Percentiles rank a stretch among this genome's conserved stretches.
phyloP scores from a whole-genome alignment of 768 basidiomycete genomes.

The Tricholomella constricta region DNA sequence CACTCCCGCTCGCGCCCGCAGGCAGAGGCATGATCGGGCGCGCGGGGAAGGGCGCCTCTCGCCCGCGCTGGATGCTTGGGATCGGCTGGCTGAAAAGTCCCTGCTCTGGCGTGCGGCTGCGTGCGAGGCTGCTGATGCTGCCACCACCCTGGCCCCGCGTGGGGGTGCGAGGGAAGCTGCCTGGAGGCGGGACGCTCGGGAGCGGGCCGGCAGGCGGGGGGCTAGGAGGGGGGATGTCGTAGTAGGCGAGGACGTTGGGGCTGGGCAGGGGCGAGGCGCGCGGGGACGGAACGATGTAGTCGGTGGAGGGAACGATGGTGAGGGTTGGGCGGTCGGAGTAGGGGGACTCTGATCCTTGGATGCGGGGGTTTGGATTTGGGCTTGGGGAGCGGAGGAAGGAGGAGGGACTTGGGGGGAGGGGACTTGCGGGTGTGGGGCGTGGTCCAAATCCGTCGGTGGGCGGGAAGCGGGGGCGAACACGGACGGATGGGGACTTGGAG shows the following conservation, averaged over 20 bases:
- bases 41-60: slow-evolving; percentile 53
- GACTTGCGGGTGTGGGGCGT: slow-evolving; percentile 7
- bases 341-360: neutral
- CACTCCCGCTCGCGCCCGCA: slow-evolving; percentile 17
- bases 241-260: slow-evolving; percentile 46
- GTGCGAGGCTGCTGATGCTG: slow-evolving; percentile 1
- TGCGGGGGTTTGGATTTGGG: neutral
- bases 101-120: slow-evolving; percentile 14
- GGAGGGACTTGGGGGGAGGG: slow-evolving; percentile 3
- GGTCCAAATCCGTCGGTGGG: slow-evolving; percentile 22
- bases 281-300: slow-evolving; percentile 37
- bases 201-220: slow-evolving; percentile 50
- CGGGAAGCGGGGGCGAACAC: slow-evolving; percentile 20
- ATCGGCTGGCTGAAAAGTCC: slow-evolving; percentile 12
- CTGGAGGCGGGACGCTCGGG: slow-evolving; percentile 34
- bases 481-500: slow-evolving; percentile 9
- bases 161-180: slow-evolving; percentile 7
- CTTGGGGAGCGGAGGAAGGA: slow-evolving; percentile 6
- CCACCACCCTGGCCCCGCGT: slow-evolving; percentile 2
- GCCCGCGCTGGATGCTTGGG: slow-evolving; percentile 42
- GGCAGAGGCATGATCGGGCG: slow-evolving; percentile 34
- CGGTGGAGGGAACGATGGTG: slow-evolving; percentile 29
- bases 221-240: slow-evolving; percentile 53
- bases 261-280: slow-evolving; percentile 25
- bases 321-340: neutral